Percentiles rank a stretch among this genome's conserved stretches.
These are phyloP conservation scores for Aspergillus udagawae DNA, from an alignment of 2,329 filamentous ascomycete genomes.

Conservation along the genomic window DNA sequence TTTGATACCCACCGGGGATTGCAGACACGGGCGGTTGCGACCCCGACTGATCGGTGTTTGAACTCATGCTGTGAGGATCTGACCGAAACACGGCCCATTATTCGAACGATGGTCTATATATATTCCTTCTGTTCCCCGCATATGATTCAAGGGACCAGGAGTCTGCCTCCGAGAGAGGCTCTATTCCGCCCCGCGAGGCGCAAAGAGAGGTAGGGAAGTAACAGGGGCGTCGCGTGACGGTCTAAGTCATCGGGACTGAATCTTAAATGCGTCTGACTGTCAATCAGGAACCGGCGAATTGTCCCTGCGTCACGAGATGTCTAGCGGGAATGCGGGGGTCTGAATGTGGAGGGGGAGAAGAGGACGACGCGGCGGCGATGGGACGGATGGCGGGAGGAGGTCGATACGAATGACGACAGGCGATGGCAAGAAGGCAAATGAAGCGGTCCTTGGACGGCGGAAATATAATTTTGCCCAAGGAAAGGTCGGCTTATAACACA, in stretches of 20 bases:
- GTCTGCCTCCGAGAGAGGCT: background rate
- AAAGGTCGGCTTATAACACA: background rate
- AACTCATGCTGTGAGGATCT: background rate
- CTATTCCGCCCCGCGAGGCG: conserved; percentile 5
- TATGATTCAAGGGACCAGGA: background rate
- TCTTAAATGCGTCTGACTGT: conserved; percentile 1
- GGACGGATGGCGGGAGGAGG: background rate
- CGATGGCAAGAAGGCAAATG: background rate
- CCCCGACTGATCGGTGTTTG: background rate
- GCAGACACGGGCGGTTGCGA: background rate
- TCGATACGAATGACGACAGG: conserved; percentile 4
- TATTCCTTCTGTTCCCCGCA: background rate
- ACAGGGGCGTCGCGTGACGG: conserved; percentile 3
- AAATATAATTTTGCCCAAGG: background rate
- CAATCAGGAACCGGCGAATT: conserved; percentile 3
- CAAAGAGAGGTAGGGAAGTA: conserved; percentile 2
- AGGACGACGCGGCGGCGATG: background rate
- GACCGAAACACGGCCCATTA: background rate
- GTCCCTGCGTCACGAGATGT: conserved; percentile 8
- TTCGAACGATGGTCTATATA: background rate
- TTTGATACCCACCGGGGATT: conserved; percentile 8
- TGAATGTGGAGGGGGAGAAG: background rate
- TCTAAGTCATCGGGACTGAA: conserved; percentile 11
- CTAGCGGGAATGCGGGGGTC: background rate
- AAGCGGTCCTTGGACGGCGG: background rate